Percentiles rank a stretch among this genome's conserved stretches.
phyloP scores from a whole-genome alignment of 257 asterid genomes.

The Schizonepeta tenuifolia region DNA sequence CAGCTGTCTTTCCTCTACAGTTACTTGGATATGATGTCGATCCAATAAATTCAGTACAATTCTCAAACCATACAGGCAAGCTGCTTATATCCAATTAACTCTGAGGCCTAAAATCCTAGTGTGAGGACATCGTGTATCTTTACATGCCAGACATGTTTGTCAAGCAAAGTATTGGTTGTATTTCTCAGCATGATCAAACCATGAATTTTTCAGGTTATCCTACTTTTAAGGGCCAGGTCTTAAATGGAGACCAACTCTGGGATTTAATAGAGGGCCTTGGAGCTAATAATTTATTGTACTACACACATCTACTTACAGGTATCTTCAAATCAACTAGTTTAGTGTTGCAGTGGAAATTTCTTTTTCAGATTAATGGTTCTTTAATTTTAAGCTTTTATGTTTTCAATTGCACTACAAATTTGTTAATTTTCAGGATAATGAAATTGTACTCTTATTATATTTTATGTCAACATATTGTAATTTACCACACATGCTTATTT shows the following conservation, averaged over 20 bases:
- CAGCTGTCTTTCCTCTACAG: conserved; percentile 97
- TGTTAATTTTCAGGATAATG: conserved; percentile 14
- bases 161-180: background rate
- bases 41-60: conserved; percentile 95
- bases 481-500: conserved; percentile 20
- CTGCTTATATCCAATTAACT: conserved; percentile 54
- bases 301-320: conserved; percentile 98
- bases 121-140: conserved; percentile 48
- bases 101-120: conserved; percentile 50
- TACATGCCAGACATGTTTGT: conserved; percentile 36
- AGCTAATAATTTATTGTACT: conserved; percentile 83
- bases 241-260: conserved; percentile 97
- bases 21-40: conserved; percentile 96
- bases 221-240: conserved; percentile 92
- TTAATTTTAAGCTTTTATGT: conserved; percentile 16
- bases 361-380: conserved; percentile 16
- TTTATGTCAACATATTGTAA: conserved; percentile 6
- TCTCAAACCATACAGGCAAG: conserved; percentile 99
- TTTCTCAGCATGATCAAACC: conserved; percentile 32
- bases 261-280: conserved; percentile 89
- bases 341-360: background rate
- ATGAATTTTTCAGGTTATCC: conserved; percentile 81
- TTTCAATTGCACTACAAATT: conserved; percentile 16
- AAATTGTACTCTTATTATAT: background rate
- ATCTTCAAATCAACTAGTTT: conserved; percentile 23